Evolutionary conservation across 139 green algal genomes (phyloP).

Genomic region (Chlorella sp.): DNA sequence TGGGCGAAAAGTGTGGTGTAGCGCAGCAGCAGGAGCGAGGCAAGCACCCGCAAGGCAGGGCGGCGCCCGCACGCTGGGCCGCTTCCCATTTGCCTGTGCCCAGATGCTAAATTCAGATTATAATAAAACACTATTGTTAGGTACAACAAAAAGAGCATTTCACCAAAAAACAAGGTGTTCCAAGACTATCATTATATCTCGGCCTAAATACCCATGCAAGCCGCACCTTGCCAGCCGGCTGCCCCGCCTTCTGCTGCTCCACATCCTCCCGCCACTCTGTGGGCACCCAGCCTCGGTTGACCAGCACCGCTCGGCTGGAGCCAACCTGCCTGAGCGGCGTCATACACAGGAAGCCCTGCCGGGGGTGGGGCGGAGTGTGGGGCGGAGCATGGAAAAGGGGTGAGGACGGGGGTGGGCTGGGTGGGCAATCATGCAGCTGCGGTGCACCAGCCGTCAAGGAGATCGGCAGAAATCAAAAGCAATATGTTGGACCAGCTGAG

Average conservation of each 20-base stretch:
- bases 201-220: no score
- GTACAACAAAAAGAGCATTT: no score
- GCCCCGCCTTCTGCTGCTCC: not conserved
- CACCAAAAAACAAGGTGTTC: no score
- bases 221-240: slow-evolving; percentile 20
- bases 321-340: slow-evolving; percentile 64
- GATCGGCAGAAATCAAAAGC: not conserved
- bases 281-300: slow-evolving; percentile 86
- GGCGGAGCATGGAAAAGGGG: not conserved
- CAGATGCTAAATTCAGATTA: no score
- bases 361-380: not conserved
- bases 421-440: not conserved
- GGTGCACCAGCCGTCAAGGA: not conserved
- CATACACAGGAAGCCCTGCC: slow-evolving; percentile 67
- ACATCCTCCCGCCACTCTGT: slow-evolving; percentile 54
- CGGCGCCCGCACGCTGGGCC: no score
- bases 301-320: slow-evolving; percentile 59
- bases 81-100: no score
- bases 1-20: no score
- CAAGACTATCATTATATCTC: not conserved
- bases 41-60: no score
- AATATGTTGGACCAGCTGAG: no score
- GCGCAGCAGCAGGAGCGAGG: no score
- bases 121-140: no score
- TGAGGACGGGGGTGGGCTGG: no score